Base-by-base conservation (phyloP, 257 asterid species). In the Solanum corneliomulleri region DNA sequence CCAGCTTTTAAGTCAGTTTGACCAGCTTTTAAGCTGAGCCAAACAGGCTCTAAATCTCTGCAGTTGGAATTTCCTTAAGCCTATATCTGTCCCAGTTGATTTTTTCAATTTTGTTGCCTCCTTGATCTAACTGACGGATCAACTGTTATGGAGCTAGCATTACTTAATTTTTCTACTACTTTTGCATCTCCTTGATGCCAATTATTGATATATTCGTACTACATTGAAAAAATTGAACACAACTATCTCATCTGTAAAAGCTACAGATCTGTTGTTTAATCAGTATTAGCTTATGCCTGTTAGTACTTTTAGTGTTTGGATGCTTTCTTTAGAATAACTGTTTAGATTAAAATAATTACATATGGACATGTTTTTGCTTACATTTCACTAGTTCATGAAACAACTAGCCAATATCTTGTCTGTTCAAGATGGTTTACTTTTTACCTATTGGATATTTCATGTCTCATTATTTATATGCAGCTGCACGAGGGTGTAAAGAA, bases 401-500 rank as follows among this genome's bases (percentile, higher is more conserved):
- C 84, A 4, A 80, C 83, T 27, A 11, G 21, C 44, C 44, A 7
- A 25, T 31, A 20, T 35, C 49, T 86, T 25, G 21, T 77, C 74
- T 45, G 77, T 83, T 74, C 87, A 52, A 39, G 83, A 41, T 39
- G 66, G 49, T 41, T 15, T 80, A 80, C 64, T 49, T 80, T 78
- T 78, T 78, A 78, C 84, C 4, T 27, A 27, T 16, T 27, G 13
- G 85, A 49, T 31, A 81, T 29, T 29, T 18, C 21, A 10, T 31
- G 31, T 11, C 29, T 81, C 20, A 66, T 60, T 70, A 27, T 76
- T 76, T 87, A 60, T 88, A 47, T 91, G 91, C 94, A 97, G 99
- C 95, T 97, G 37, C 98, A 97, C 31, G 95, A 91, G 69, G 98
- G 99, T 56, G 97, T 96, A 71, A 96, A 95, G 91, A 96, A 96